phyloP scores from a whole-genome alignment of 257 asterid genomes.

The Asclepias syriaca region DNA sequence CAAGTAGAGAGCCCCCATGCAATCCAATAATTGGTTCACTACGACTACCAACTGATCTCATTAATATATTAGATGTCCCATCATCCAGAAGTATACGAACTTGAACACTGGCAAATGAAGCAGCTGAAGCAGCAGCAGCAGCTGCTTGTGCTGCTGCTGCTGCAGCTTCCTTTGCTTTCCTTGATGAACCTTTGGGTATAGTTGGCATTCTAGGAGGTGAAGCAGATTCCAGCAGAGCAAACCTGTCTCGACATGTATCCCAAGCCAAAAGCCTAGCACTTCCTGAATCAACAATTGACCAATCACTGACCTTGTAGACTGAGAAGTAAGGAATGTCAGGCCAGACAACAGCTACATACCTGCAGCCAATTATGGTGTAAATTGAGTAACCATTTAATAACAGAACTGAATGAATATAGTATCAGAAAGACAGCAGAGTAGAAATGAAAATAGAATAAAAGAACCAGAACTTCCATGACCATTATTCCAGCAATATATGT shows the following conservation, averaged over 20 bases:
- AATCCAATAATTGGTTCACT: conserved; percentile 82
- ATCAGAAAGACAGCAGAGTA: neutral
- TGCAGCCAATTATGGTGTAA: conserved; percentile 32
- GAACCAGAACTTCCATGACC: neutral
- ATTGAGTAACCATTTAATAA: conserved; percentile 6
- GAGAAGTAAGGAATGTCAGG: conserved; percentile 99
- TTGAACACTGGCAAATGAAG: conserved; percentile 91
- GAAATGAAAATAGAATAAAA: neutral
- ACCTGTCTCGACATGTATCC: conserved; percentile 93
- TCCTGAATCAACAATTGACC: conserved; percentile 98
- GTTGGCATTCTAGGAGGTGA: conserved; percentile 87
- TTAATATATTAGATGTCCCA: conserved; percentile 92
- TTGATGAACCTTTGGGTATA: conserved; percentile 87
- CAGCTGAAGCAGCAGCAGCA: conserved; percentile 86
- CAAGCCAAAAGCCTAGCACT: conserved; percentile 97
- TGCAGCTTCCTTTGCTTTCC: conserved; percentile 95
- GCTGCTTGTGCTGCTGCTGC: conserved; percentile 96
- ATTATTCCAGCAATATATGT: neutral
- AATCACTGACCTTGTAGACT: conserved; percentile 86
- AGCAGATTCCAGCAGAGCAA: conserved; percentile 82
- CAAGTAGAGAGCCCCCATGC: conserved; percentile 95
- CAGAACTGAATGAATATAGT: neutral
- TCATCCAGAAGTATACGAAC: conserved; percentile 92
- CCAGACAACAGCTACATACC: conserved; percentile 93
- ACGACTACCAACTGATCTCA: conserved; percentile 95